Evolutionary conservation across 2,329 filamentous ascomycete genomes (phyloP).

Genomic region (Corynespora cassiicola): DNA sequence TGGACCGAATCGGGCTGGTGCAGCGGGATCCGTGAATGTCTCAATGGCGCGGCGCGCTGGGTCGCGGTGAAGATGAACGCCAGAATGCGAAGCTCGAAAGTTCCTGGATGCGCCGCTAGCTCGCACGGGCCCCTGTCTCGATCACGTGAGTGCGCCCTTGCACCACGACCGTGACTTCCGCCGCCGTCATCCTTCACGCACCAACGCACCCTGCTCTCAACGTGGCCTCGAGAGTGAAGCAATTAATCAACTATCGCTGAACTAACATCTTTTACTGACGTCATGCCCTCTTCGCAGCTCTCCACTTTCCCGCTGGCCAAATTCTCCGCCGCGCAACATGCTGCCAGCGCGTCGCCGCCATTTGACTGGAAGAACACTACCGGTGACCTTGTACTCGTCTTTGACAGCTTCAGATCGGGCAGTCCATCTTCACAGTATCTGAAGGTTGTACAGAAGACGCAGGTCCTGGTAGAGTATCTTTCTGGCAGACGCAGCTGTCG

Average conservation of each 20-base stretch:
- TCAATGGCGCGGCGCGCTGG: conserved; percentile 36
- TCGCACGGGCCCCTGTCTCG: conserved; percentile 10
- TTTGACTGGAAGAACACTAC: conserved; percentile 46
- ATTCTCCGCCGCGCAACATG: conserved; percentile 41
- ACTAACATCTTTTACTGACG: no score
- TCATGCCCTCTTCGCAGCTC: no score
- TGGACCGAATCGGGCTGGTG: conserved; percentile 5
- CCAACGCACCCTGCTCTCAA: no score
- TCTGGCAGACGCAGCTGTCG: background rate
- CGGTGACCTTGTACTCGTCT: conserved; percentile 36
- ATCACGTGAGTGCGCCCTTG: conserved; percentile 24
- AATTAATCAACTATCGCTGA: conserved; percentile 3
- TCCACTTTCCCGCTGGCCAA: conserved; percentile 40
- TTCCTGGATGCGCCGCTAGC: conserved; percentile 23
- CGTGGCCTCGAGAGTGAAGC: no score
- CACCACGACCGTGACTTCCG: conserved; percentile 21
- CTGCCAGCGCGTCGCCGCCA: conserved; percentile 26
- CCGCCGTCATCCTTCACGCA: background rate
- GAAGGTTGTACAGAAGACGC: conserved; percentile 49
- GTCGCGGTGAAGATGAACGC: conserved; percentile 40
- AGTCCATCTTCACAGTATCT: conserved; percentile 37
- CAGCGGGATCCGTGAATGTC: conserved; percentile 30
- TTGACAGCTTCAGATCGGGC: conserved; percentile 38
- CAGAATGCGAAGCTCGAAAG: conserved; percentile 33
- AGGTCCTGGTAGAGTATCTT: conserved; percentile 48